phyloP scores from a whole-genome alignment of 176 grass and related monocot genomes.

The Aegilops bicornis region DNA sequence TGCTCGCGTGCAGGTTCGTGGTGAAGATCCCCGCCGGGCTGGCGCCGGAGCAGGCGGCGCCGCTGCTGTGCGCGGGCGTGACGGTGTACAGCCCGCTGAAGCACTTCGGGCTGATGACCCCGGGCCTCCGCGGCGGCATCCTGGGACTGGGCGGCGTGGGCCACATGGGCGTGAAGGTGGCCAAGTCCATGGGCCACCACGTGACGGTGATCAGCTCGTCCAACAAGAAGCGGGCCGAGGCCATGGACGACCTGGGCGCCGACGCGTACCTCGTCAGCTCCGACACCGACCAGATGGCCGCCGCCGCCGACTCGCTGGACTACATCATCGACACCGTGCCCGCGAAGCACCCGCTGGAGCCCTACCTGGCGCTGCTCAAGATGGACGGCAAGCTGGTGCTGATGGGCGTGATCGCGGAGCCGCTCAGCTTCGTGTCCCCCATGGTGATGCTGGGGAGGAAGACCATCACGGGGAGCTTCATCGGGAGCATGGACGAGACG shows the following conservation, averaged over 20 bases:
- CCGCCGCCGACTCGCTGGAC: slow-evolving; percentile 62
- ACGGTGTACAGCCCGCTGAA: slow-evolving; percentile 97
- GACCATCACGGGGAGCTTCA: slow-evolving; percentile 83
- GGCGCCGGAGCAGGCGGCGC: slow-evolving; percentile 81
- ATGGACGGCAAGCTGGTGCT: slow-evolving; percentile 79
- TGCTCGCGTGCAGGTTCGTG: slow-evolving; percentile 48
- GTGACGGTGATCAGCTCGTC: slow-evolving; percentile 97
- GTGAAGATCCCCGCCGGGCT: slow-evolving; percentile 72
- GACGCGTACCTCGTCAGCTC: slow-evolving; percentile 89
- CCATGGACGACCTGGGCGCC: slow-evolving; percentile 81
- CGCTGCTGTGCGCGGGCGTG: slow-evolving; percentile 85
- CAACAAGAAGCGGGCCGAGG: slow-evolving; percentile 69
- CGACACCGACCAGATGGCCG: slow-evolving; percentile 52
- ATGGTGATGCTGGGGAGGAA: slow-evolving; percentile 92
- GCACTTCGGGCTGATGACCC: slow-evolving; percentile 64
- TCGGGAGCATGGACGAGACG: slow-evolving; percentile 80
- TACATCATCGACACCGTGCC: slow-evolving; percentile 99
- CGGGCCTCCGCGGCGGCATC: slow-evolving; percentile 65
- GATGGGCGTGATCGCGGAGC: slow-evolving; percentile 82
- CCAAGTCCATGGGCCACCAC: slow-evolving; percentile 92
- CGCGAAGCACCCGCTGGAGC: slow-evolving; percentile 74
- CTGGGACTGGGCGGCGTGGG: slow-evolving; percentile 90
- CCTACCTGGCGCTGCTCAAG: slow-evolving; percentile 79
- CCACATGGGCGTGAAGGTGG: slow-evolving; percentile 95
- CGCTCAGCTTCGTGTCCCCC: slow-evolving; percentile 75